phyloP scores from a whole-genome alignment of 192 early-diverging fungal species.

The Backusella sp. region DNA sequence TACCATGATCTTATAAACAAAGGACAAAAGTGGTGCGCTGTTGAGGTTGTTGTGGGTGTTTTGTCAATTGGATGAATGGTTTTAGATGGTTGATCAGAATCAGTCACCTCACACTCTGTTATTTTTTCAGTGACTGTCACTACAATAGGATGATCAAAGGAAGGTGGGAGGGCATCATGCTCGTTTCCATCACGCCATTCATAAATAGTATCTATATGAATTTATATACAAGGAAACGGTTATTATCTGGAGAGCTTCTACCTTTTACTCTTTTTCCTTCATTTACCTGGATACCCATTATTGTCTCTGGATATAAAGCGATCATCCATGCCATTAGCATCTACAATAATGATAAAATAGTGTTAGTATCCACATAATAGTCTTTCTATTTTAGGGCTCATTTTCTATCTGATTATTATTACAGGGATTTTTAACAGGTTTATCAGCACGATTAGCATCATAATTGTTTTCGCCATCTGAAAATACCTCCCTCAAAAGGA shows the following conservation, averaged over 20 bases:
- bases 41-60: neutral
- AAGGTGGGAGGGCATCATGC: neutral
- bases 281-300: neutral
- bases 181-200: neutral
- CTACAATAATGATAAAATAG: neutral
- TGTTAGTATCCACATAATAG: neutral
- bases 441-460: neutral
- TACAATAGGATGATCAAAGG: neutral
- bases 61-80: neutral
- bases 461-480: neutral
- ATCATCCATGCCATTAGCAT: neutral
- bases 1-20: neutral
- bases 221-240: no score
- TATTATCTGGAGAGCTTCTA: no score
- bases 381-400: neutral
- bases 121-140: neutral
- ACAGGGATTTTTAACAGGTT: neutral
- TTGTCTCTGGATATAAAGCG: neutral
- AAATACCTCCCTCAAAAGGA: neutral
- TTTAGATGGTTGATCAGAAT: neutral
- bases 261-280: no score
- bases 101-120: neutral
- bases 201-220: neutral
- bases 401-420: neutral
- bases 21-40: neutral